phyloP scores from a whole-genome alignment of 106 monocot genomes.

The Dendrobium chrysotoxum region DNA sequence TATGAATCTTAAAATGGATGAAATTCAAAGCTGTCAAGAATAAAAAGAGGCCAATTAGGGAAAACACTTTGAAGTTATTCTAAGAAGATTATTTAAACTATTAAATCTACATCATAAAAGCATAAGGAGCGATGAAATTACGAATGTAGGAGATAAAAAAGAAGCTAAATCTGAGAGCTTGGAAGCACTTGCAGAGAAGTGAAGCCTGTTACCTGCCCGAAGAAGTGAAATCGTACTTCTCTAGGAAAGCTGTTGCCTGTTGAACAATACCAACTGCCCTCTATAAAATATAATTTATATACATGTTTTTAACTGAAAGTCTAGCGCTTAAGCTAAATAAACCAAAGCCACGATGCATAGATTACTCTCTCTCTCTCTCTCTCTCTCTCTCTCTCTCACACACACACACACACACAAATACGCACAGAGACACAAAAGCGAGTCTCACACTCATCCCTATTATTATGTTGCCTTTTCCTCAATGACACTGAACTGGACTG shows the following conservation, averaged over 20 bases:
- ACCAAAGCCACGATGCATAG: not conserved
- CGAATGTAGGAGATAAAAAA: conserved; percentile 1
- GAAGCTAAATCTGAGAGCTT: not conserved
- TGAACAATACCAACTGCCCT: not conserved
- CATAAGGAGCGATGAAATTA: not conserved
- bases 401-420: not conserved
- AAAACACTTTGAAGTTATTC: not conserved
- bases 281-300: not conserved
- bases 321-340: not conserved
- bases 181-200: not conserved
- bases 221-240: not conserved
- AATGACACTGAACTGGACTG: not conserved
- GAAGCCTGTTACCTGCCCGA: not conserved
- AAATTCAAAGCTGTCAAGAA: not conserved
- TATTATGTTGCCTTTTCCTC: conserved; percentile 5
- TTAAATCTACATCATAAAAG: not conserved
- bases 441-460: not conserved
- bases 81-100: no score
- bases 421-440: not conserved
- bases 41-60: not conserved
- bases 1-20: no score
- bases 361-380: conserved; percentile 2
- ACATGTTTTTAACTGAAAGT: not conserved
- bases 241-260: not conserved
- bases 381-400: not conserved